phyloP scores from a whole-genome alignment of 805 yeast genomes.

The Kodamaea leandrae region DNA sequence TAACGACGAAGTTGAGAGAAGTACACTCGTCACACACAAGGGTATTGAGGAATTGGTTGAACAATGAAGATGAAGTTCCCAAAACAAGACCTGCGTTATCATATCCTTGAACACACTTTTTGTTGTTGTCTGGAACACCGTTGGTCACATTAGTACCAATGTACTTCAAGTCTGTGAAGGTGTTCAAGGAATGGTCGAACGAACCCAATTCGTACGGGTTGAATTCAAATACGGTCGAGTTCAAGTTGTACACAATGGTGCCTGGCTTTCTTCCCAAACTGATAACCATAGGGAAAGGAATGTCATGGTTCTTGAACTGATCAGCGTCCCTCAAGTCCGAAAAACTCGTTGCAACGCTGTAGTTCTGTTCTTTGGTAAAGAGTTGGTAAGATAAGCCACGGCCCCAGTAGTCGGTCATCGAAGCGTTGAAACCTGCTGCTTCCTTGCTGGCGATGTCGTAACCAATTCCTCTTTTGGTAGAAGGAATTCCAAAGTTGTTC shows the following conservation, averaged over 20 bases:
- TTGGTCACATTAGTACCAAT: slow-evolving; percentile 34
- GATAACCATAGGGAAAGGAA: slow-evolving; percentile 41
- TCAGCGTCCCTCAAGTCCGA: slow-evolving; percentile 29
- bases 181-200: slow-evolving; percentile 36
- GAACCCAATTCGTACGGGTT: slow-evolving; percentile 44
- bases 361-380: slow-evolving; percentile 28
- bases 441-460: slow-evolving; percentile 47
- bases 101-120: slow-evolving; percentile 31
- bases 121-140: slow-evolving; percentile 25
- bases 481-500: slow-evolving; percentile 28
- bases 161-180: slow-evolving; percentile 37
- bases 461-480: slow-evolving; percentile 36
- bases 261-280: slow-evolving; percentile 38
- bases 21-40: slow-evolving; percentile 34
- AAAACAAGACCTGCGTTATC: slow-evolving; percentile 41
- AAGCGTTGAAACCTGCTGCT: slow-evolving; percentile 63
- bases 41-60: slow-evolving; percentile 35
- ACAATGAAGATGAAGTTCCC: slow-evolving; percentile 41
- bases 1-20: slow-evolving; percentile 22
- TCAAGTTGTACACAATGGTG: slow-evolving; percentile 26
- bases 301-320: slow-evolving; percentile 32
- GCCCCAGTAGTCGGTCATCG: slow-evolving; percentile 80
- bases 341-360: slow-evolving; percentile 28
- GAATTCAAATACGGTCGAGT: slow-evolving; percentile 41
- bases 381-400: slow-evolving; percentile 71